These are phyloP conservation scores for Termitomyces sp. DNA, from an alignment of 768 basidiomycete genomes.

Conservation along the genomic window DNA sequence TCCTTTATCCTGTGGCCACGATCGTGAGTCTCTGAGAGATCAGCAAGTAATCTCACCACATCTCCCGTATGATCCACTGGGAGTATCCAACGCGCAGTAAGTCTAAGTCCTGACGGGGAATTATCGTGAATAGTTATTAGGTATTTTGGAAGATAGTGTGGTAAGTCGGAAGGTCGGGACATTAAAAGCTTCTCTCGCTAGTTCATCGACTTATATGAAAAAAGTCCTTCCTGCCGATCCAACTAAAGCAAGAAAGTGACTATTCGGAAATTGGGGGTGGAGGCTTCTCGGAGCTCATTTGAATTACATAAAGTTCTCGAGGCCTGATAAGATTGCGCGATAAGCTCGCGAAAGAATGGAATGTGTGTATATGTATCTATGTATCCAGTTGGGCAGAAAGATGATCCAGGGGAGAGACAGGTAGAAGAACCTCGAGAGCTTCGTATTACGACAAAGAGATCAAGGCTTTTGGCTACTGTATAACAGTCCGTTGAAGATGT, in stretches of 20 bases:
- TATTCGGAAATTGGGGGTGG: not conserved
- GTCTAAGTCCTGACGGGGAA: not conserved
- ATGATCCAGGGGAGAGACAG: not conserved
- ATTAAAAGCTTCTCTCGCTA: not conserved
- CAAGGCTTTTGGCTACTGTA: not conserved
- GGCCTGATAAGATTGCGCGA: not conserved
- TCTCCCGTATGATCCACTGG: too few relatives aligned
- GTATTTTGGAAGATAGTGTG: not conserved
- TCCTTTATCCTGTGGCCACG: not conserved
- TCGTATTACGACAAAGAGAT: not conserved
- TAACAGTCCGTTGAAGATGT: not conserved
- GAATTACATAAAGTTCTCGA: not conserved
- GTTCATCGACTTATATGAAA: too few relatives aligned
- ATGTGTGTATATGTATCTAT: not conserved
- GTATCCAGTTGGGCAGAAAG: not conserved
- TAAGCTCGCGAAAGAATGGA: not conserved
- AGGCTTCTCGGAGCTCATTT: not conserved
- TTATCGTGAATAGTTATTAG: not conserved
- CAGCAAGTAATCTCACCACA: not conserved
- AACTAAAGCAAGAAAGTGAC: not conserved
- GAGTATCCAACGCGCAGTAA: not conserved
- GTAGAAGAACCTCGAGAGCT: not conserved
- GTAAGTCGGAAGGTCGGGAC: not conserved
- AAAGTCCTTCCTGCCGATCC: not conserved
- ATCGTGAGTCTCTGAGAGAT: not conserved